Base-by-base conservation (phyloP, 306 rosid species). In the Casuarina cunninghamiana region DNA sequence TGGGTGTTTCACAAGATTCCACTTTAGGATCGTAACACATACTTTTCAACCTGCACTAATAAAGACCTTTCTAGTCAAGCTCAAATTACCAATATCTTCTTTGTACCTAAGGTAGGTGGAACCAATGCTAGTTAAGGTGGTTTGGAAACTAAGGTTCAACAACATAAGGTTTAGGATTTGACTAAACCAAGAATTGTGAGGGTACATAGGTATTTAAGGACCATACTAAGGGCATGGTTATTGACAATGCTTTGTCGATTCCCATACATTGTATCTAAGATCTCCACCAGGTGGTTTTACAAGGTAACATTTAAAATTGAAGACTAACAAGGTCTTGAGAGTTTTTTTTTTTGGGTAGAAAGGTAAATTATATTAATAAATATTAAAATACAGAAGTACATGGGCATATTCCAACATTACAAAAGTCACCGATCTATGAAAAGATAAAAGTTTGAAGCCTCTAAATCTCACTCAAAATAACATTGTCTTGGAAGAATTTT, bases 261-360 rank as follows among this genome's bases (percentile, higher is more conserved):
- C 73, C 98, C 98, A 73, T 83, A 80, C 90, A 87, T 85, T 75
- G 71, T 58, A 74, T 94, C 92, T 61, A 94, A 79, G 85, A 94
- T 83, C 87, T 92, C 94, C 46, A 90, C 90, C 84, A 94, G 89
- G 78, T 83, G 86, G 77, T 79, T 86, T 97, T 92, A 78, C 82
- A 85, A 78, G 85, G 78, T 35, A 80, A 55, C 35, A 51, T 44
- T 9, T 51, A 26, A 8, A 84, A 69, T 16, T 16, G 21, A 79
- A 26, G 32, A 26, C 32, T 26, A 26, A 26, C 1, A 26, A 26
- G 32, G 32, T 26, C 32, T 26, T 26, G 32, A 26, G 32, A 26
- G 32, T 26, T 26, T 26, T 26, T 26, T 26, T 26, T 26, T 26
- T 26, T 26, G 32, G 32, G 32, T 26, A 1, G 1, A 26, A 26